Base-by-base conservation (phyloP, 2,329 filamentous ascomycete species). In the Cladosporium sp. region DNA sequence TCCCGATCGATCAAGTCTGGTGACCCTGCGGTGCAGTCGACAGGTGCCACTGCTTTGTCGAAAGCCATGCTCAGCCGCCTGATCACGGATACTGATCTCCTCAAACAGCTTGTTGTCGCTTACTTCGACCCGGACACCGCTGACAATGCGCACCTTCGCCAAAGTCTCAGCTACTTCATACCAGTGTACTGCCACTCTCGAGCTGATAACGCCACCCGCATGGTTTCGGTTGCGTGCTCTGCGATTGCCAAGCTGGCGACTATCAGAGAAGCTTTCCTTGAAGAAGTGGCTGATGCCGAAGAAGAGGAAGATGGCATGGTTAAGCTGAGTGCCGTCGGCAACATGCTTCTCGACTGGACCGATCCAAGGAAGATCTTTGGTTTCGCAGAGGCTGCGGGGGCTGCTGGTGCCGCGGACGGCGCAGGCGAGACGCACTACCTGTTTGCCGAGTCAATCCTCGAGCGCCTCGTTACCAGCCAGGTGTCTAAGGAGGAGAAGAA, bases 151-250 rank as follows among this genome's bases (percentile, higher is more conserved):
- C 84, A 84, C 8, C 83, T 96, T 6, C 79, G 90, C 18, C 92
- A 97, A 69, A 86, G 88, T 0, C 77, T 97, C 50, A 89, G 88
- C 59, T 97, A 97, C 70, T 96, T 96, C 77, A 75, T 97, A 34
- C 92, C 92, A 0, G 91, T 96, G 0, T 97, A 95, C 73, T 93
- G 89, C 69, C 95, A 92, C 70, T 91, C 87, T 7, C 81, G 88
- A 3, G 70, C 84, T 3, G 86, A 88, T 58, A 95, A 96, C 63
- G 90, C 93, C 58, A 80, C 86, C 28, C 78, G 89, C 33, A 90
- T 97, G 86, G 82, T 83, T 6, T 73, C 76, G 14, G 80, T 96
- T 16, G 81, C 86, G 0, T 79, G 92, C 2, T 81, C 86, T 22
- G 83, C 89, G 0, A 74, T 97, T 9, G 85, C 89, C 58, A 82